Evolutionary conservation across 2,329 filamentous ascomycete species (phyloP), one percentile per base, ranked within the genome.

Genomic region (Microascus cirrosus): DNA sequence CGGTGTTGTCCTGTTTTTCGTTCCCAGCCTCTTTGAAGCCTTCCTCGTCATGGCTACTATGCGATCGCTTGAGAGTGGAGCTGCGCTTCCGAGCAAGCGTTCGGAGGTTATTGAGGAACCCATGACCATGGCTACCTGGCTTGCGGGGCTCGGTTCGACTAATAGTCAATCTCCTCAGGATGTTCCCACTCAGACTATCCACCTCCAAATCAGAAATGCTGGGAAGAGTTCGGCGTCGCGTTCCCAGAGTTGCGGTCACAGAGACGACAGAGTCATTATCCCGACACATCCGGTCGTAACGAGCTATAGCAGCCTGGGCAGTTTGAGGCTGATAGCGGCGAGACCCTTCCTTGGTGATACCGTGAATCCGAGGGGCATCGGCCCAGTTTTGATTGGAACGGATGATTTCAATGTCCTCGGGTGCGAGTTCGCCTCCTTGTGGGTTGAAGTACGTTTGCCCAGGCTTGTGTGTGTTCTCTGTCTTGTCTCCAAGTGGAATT

Each of bases 201-300:
- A 68, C 62, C 24, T 74, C 83, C 32, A 83, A 71, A 59, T 88
- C 84, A 5, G 74, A 62, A 58, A 78, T 64, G 62, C 79, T 84
- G 1, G 85, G 82, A 54, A 87, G 74, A 67, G 85, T 86, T 59
- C 81, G 79, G 50, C 85, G 80, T 7, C 82, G 78, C 1, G 86
- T 90, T 18, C 86, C 86, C 77, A 86, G 84, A 0, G 86, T 90
- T 20, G 86, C 86, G 15, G 83, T 79, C 61, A 81, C 74, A 1
- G 83, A 86, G 11, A 84, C 68, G 12, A 85, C 73, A 0, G 83
- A 86, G 32, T 77, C 78, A 54, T 75, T 83, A 61, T 84, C 80
- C 22, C 73, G 74, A 57, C 72, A 78, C 72, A 80, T 74, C 12
- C 70, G 71, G 61, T 81, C 71, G 57, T 79, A 83, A 45, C 64